Evolutionary conservation across 2,329 filamentous ascomycete genomes (phyloP).

Genomic region (Colletotrichum chlorophyti): DNA sequence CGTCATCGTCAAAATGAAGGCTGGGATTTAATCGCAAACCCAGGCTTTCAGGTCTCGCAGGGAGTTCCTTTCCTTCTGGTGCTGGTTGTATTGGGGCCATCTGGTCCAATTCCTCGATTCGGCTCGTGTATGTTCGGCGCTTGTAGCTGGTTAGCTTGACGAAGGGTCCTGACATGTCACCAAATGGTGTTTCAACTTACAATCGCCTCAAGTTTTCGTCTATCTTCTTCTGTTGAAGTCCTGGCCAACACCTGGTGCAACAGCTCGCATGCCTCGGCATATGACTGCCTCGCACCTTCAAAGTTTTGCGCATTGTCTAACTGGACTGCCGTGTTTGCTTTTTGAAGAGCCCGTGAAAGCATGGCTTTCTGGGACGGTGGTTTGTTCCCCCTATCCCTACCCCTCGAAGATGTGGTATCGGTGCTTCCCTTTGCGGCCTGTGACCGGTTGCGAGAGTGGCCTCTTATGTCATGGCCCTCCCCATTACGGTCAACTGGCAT

Average conservation of each 20-base stretch:
- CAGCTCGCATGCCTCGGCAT: constrained; percentile 87
- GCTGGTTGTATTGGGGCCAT: constrained; percentile 60
- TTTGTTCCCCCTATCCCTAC: constrained; percentile 43
- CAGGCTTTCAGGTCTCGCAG: constrained; percentile 71
- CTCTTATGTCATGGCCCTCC: constrained; percentile 34
- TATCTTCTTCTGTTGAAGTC: constrained; percentile 85
- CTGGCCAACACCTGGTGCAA: constrained; percentile 86
- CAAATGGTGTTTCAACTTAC: constrained; percentile 61
- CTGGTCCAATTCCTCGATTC: constrained; percentile 85
- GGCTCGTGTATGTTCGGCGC: constrained; percentile 88
- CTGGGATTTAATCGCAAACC: constrained; percentile 46
- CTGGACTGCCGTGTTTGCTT: constrained; percentile 94
- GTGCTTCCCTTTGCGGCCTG: constrained; percentile 51
- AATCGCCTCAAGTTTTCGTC: constrained; percentile 90
- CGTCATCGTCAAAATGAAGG: constrained; percentile 41
- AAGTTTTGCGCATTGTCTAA: constrained; percentile 97
- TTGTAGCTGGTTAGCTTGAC: constrained; percentile 44
- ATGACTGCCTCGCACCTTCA: constrained; percentile 88
- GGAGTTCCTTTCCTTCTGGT: constrained; percentile 76
- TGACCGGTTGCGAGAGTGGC: constrained; percentile 55
- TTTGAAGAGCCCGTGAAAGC: constrained; percentile 93
- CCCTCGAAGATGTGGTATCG: constrained; percentile 47
- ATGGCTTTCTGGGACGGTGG: constrained; percentile 88
- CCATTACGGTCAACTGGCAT: constrained; percentile 42
- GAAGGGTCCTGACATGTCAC: background rate